A percentile compares a stretch with the other conserved stretches of the same genome.
Evolutionary conservation across 768 basidiomycete species (phyloP).

Genomic region (Pholiota molesta): DNA sequence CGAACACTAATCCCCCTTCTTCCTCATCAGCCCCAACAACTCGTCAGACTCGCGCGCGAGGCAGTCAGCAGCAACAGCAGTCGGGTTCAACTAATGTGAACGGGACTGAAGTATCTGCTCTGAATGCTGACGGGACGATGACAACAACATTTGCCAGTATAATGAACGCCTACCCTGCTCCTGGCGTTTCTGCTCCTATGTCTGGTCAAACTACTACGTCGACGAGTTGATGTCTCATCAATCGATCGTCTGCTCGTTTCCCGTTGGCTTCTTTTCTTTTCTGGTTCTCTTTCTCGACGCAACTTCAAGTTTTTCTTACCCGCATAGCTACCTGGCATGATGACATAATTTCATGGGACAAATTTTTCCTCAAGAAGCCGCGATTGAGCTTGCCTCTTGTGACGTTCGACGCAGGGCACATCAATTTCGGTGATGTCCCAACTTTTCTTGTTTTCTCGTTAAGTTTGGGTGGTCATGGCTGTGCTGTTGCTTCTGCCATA

Average conservation of each 20-base stretch:
- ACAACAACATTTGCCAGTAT: slow-evolving; percentile 64
- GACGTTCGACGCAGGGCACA: neutral
- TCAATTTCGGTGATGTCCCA: neutral
- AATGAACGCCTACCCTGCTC: slow-evolving; percentile 67
- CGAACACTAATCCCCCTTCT: slow-evolving; percentile 8
- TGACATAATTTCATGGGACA: slow-evolving; percentile 2
- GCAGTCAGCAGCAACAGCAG: slow-evolving; percentile 16
- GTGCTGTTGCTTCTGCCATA: neutral
- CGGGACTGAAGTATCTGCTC: slow-evolving; percentile 3
- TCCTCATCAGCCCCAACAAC: slow-evolving; percentile 11
- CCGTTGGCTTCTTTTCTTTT: neutral
- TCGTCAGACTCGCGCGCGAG: slow-evolving; percentile 17
- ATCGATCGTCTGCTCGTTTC: neutral
- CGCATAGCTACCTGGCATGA: slow-evolving; percentile 9
- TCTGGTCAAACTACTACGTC: slow-evolving; percentile 10
- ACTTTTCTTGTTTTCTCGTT: neutral
- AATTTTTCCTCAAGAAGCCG: neutral
- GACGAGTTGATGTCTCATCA: slow-evolving; percentile 3
- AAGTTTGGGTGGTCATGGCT: neutral
- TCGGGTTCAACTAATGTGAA: slow-evolving; percentile 11
- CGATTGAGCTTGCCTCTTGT: neutral
- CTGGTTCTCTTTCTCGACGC: slow-evolving; percentile 3
- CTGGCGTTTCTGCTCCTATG: slow-evolving; percentile 13
- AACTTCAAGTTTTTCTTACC: neutral
- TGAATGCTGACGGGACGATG: slow-evolving; percentile 22